Evolutionary conservation across 2,329 filamentous ascomycete species (phyloP).

Genomic region (Myrmaecium sp.): DNA sequence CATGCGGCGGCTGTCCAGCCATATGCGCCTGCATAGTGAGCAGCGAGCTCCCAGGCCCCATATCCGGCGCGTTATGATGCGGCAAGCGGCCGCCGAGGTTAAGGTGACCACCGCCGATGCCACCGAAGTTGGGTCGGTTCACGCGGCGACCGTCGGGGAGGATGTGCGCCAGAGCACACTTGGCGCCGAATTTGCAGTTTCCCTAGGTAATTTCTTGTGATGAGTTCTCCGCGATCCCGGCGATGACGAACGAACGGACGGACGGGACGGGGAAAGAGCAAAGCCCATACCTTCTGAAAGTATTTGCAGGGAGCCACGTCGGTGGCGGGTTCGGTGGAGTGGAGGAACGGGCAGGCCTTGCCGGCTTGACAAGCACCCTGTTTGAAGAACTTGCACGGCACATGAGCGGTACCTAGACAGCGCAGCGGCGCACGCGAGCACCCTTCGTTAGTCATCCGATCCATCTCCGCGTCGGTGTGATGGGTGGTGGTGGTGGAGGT

Average conservation of each 20-base stretch:
- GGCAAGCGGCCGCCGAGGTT: slow-evolving; percentile 47
- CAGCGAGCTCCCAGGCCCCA: slow-evolving; percentile 59
- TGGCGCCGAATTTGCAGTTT: slow-evolving; percentile 97
- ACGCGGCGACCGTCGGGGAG: slow-evolving; percentile 85
- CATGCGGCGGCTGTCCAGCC: slow-evolving; percentile 21
- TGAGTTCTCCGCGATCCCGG: neutral
- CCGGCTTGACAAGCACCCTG: slow-evolving; percentile 94
- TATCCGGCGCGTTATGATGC: slow-evolving; percentile 46
- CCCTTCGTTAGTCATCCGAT: no score
- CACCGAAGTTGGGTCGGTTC: slow-evolving; percentile 46
- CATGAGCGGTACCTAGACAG: slow-evolving; percentile 71
- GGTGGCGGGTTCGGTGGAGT: slow-evolving; percentile 69
- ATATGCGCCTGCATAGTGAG: slow-evolving; percentile 39
- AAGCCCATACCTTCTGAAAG: slow-evolving; percentile 70
- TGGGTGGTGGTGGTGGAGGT: neutral
- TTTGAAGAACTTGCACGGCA: slow-evolving; percentile 98
- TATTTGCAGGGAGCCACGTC: slow-evolving; percentile 93
- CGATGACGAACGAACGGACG: neutral
- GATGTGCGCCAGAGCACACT: slow-evolving; percentile 93
- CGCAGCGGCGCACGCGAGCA: slow-evolving; percentile 8
- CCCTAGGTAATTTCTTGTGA: slow-evolving; percentile 39
- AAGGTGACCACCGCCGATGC: slow-evolving; percentile 40
- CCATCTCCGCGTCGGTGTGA: no score
- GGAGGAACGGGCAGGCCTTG: slow-evolving; percentile 87
- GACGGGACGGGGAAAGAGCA: neutral